Conservation (phyloP, 2,329 filamentous ascomycete genomes). For the Penicillium sp. region DNA sequence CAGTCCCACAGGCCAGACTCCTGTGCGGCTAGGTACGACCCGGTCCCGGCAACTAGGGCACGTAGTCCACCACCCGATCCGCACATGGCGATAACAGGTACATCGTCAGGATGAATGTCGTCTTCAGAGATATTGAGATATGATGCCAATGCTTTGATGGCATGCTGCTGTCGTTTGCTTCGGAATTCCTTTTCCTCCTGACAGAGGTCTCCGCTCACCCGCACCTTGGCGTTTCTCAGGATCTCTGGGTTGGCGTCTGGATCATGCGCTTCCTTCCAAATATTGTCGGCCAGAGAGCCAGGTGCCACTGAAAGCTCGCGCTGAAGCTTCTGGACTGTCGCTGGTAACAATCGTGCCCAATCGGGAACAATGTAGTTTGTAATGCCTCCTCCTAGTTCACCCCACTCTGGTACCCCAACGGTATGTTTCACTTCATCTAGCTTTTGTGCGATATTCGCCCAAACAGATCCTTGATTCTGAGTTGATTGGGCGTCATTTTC, state of each 20-base stretch:
- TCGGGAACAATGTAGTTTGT: constrained; percentile 74
- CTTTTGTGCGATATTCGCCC: constrained; percentile 54
- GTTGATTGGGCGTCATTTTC: constrained; percentile 12
- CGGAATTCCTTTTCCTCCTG: constrained; percentile 78
- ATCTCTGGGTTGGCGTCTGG: constrained; percentile 85
- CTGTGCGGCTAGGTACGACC: constrained; percentile 79
- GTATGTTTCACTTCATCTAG: constrained; percentile 43
- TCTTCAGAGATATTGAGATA: constrained; percentile 78
- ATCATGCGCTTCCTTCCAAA: constrained; percentile 90
- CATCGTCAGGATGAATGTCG: constrained; percentile 88
- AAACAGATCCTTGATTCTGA: constrained; percentile 39
- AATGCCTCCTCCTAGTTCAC: constrained; percentile 54
- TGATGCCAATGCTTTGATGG: constrained; percentile 71
- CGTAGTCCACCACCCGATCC: constrained; percentile 89
- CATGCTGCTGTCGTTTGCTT: constrained; percentile 65
- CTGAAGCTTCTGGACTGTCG: constrained; percentile 78
- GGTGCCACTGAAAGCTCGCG: constrained; percentile 83
- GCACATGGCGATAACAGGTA: constrained; percentile 90
- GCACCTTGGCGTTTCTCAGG: constrained; percentile 73
- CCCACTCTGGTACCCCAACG: constrained; percentile 44
- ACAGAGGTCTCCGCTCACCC: constrained; percentile 79
- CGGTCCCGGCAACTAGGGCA: constrained; percentile 85
- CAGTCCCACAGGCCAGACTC: constrained; percentile 92
- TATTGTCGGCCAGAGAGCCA: constrained; percentile 85
- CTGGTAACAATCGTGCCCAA: constrained; percentile 77